Conservation (phyloP, 2,329 filamentous ascomycete species). For the Dothistroma pini region DNA sequence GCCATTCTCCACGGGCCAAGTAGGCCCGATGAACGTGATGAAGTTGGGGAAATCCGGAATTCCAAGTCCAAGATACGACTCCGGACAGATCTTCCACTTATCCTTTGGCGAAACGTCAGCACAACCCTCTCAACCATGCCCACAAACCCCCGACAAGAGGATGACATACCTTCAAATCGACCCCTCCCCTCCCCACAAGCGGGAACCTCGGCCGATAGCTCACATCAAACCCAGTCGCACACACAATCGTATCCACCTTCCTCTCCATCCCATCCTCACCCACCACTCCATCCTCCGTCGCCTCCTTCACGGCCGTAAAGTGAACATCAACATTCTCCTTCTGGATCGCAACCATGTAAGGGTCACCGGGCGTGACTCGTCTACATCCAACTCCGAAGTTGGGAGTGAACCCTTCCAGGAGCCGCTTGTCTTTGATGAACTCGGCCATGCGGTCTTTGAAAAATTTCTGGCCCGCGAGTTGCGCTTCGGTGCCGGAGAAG, state of each 20-base stretch:
- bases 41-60: constrained; percentile 30
- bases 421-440: constrained; percentile 50
- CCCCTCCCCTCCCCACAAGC: constrained; percentile 40
- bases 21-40: constrained; percentile 21
- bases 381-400: constrained; percentile 47
- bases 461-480: constrained; percentile 38
- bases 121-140: background rate
- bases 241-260: constrained; percentile 43
- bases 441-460: constrained; percentile 47
- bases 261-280: constrained; percentile 42
- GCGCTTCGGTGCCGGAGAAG: constrained; percentile 42
- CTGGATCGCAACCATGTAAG: constrained; percentile 35
- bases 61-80: constrained; percentile 33
- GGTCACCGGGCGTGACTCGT: background rate
- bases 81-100: constrained; percentile 36
- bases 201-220: constrained; percentile 44
- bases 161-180: constrained; percentile 33
- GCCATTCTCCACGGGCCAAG: constrained; percentile 12
- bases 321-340: constrained; percentile 51
- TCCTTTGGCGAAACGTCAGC: constrained; percentile 24
- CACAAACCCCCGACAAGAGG: background rate
- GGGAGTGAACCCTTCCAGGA: constrained; percentile 48
- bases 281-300: constrained; percentile 46
- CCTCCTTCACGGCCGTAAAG: constrained; percentile 45
- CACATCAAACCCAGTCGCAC: constrained; percentile 47